Evolutionary conservation across 345 rosid species (phyloP).

Genomic region (Alliaria petiolata): DNA sequence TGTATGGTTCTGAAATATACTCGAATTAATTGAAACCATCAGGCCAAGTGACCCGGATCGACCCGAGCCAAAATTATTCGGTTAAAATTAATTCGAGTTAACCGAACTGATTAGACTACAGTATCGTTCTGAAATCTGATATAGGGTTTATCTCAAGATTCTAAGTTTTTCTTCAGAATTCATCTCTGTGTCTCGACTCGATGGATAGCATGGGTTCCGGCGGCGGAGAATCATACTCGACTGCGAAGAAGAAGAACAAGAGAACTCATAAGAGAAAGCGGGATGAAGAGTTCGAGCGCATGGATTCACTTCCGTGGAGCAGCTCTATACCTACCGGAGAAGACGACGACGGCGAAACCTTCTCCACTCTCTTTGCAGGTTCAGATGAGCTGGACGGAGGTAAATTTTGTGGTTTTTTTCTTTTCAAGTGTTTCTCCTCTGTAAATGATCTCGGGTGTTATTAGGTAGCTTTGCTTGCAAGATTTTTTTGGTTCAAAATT

Average conservation of each 20-base stretch:
- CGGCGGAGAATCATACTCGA: constrained; percentile 11
- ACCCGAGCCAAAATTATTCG: neutral
- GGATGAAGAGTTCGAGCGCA: constrained; percentile 41
- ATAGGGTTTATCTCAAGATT: constrained; percentile 23
- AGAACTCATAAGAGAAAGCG: constrained; percentile 38
- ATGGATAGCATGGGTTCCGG: neutral
- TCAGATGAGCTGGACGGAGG: constrained; percentile 83
- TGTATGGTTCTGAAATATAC: too few species aligned
- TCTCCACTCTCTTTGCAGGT: constrained; percentile 53
- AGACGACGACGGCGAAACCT: constrained; percentile 40
- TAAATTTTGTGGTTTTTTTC: neutral
- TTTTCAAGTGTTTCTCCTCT: neutral
- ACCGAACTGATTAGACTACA: neutral
- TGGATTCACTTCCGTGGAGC: constrained; percentile 60
- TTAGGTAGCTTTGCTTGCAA: neutral
- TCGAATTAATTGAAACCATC: too few species aligned
- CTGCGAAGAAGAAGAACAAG: constrained; percentile 27
- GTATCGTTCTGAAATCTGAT: neutral
- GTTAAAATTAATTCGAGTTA: neutral
- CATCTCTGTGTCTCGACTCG: neutral
- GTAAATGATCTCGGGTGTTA: neutral
- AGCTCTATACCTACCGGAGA: constrained; percentile 40
- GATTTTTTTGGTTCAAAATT: neutral
- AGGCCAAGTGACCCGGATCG: neutral
- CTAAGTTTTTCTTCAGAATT: neutral